A percentile compares a stretch with the other conserved stretches of the same genome.
Conservation (phyloP, 495 filamentous ascomycete species). For the Xylaria bambusicola region DNA sequence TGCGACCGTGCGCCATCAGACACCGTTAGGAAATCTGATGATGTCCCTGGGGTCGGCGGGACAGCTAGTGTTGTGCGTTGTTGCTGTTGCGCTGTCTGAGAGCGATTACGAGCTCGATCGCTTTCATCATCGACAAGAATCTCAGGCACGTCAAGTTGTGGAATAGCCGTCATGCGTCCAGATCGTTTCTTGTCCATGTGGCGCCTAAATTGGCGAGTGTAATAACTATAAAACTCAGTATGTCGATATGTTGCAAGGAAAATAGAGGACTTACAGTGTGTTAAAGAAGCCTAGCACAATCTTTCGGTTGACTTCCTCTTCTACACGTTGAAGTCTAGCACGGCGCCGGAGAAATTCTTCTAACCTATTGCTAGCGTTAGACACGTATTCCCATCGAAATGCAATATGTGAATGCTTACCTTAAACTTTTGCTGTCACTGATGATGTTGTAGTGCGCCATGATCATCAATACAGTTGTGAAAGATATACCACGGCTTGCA, state of each 20-base stretch:
- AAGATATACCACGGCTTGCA: constrained; percentile 82
- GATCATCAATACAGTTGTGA: constrained; percentile 94
- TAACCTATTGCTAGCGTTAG: constrained; percentile 50
- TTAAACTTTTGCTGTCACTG: constrained; percentile 91
- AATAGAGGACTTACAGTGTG: constrained; percentile 61
- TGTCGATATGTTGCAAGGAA: not conserved
- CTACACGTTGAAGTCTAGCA: constrained; percentile 88
- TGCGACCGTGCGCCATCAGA: constrained; percentile 38
- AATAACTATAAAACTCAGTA: constrained; percentile 54
- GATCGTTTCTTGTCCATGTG: constrained; percentile 65
- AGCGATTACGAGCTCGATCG: constrained; percentile 20
- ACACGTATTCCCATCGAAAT: not conserved
- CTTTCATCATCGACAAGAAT: constrained; percentile 79
- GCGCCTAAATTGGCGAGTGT: constrained; percentile 78
- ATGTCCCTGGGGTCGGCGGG: constrained; percentile 18
- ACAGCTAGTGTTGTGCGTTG: constrained; percentile 31
- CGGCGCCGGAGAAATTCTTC: constrained; percentile 95
- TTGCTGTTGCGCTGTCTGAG: constrained; percentile 24
- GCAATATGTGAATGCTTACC: constrained; percentile 43
- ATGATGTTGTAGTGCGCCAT: constrained; percentile 99
- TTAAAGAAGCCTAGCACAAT: constrained; percentile 95
- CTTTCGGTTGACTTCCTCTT: constrained; percentile 88
- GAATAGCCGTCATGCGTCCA: constrained; percentile 72
- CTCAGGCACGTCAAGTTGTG: constrained; percentile 83
- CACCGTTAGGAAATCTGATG: constrained; percentile 38